Base-by-base conservation (phyloP, 495 filamentous ascomycete genomes). In the Aspergillus cavernicola region DNA sequence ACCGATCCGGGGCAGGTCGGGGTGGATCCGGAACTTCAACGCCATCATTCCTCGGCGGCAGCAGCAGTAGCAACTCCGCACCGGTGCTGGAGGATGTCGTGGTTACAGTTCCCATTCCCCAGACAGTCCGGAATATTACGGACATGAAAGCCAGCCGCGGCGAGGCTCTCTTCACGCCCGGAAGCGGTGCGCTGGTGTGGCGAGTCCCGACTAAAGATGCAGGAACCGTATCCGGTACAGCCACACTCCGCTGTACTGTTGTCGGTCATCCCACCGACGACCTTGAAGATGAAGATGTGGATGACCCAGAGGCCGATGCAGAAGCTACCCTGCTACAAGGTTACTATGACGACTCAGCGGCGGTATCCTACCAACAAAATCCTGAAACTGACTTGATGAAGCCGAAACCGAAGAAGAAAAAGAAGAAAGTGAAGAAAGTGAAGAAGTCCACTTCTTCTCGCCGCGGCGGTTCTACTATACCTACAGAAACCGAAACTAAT, bases 71-170 rank as follows among this genome's bases (percentile, higher is more conserved):
- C 7, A 77, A 53, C 41, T 63, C 66, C 6, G 58, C 60, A 13
- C 90, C 91, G 1, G 69, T 74, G 0, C 70, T 97, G 5, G 90
- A 96, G 62, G 89, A 95, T 52, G 75, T 97, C 8, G 74, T 82
- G 1, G 86, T 97, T 31, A 86, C 82, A 9, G 76, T 97, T 7
- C 93, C 93, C 3, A 77, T 98, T 26, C 89, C 93, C 18, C 73
- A 81, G 9, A 79, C 76, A 16, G 90, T 97, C 39, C 85, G 90
- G 48, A 97, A 92, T 63, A 77, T 98, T n/a, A 81, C 82, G 19
- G 90, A 96, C 61, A 81, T 97, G 53, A 75, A 89, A 51, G 83
- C 90, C 28, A 90, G 83, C 63, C 84, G 83, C 58, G 93, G 93
- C 19, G 93, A 99, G 49, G 89, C 90, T 2, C 80, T 80, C 35